Percentiles rank a stretch among this genome's conserved stretches.
Conservation (phyloP, 345 rosid genomes). For the Boechera stricta region DNA sequence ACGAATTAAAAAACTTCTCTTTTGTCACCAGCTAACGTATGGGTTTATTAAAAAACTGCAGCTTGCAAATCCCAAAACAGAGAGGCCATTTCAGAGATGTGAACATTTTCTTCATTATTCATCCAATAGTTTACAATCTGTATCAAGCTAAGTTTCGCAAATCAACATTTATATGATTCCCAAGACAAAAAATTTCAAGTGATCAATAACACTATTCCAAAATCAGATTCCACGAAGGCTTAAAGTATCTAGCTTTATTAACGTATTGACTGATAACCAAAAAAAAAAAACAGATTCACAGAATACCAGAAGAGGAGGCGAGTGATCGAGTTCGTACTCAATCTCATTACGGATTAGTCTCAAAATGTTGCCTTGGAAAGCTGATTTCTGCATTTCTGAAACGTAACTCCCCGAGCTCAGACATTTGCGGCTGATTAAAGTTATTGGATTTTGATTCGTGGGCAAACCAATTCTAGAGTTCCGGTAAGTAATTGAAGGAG, state of each 20-base stretch:
- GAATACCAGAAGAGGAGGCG: slow-evolving; percentile 48
- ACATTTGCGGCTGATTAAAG: slow-evolving; percentile 24
- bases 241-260: slow-evolving; percentile 34
- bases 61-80: background rate
- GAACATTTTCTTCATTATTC: background rate
- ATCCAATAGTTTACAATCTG: background rate
- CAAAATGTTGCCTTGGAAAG: slow-evolving; percentile 67
- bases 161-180: slow-evolving; percentile 6
- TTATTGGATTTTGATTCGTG: slow-evolving; percentile 3
- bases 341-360: slow-evolving; percentile 70
- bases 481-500: slow-evolving; percentile 26
- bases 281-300: no score
- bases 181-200: background rate
- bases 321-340: slow-evolving; percentile 66
- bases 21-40: background rate
- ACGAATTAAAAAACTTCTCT: background rate
- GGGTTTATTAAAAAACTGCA: background rate
- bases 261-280: background rate
- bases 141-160: background rate
- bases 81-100: background rate
- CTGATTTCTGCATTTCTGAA: slow-evolving; percentile 81
- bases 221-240: slow-evolving; percentile 11
- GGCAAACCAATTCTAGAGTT: slow-evolving; percentile 28
- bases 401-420: slow-evolving; percentile 56
- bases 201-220: background rate